A percentile compares a stretch with the other conserved stretches of the same genome.
Evolutionary conservation across 2,329 filamentous ascomycete genomes (phyloP).

Genomic region (Orbilia ellipsospora): DNA sequence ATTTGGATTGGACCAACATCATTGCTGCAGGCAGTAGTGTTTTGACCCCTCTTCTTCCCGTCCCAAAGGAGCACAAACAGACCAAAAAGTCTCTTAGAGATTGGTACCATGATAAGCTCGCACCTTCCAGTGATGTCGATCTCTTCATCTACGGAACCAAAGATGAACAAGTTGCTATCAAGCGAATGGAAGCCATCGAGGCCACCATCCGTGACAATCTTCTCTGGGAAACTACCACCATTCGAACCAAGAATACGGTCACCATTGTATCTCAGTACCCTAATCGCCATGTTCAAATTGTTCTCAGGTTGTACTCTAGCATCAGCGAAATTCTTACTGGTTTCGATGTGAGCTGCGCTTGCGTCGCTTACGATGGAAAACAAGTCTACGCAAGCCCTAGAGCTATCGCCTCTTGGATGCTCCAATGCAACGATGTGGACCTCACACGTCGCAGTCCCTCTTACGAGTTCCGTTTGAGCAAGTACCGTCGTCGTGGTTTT

Average conservation of each 20-base stretch:
- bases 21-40: conserved; percentile 84
- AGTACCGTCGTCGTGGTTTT: conserved; percentile 85
- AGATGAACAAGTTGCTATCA: conserved; percentile 78
- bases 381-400: conserved; percentile 83
- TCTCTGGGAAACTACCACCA: conserved; percentile 82
- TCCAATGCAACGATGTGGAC: conserved; percentile 83
- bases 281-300: conserved; percentile 82
- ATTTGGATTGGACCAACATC: conserved; percentile 78
- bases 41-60: conserved; percentile 79
- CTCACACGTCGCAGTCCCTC: conserved; percentile 82
- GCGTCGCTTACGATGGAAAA: conserved; percentile 80
- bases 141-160: conserved; percentile 81
- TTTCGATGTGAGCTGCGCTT: conserved; percentile 85
- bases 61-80: conserved; percentile 71
- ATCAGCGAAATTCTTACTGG: conserved; percentile 86
- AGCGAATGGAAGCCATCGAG: conserved; percentile 88
- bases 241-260: conserved; percentile 86
- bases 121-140: conserved; percentile 86
- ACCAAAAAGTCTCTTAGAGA: conserved; percentile 74
- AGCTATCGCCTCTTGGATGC: conserved; percentile 81
- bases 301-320: conserved; percentile 84
- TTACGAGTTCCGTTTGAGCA: conserved; percentile 86
- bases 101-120: conserved; percentile 84
- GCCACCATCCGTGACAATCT: conserved; percentile 78
- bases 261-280: conserved; percentile 88